A percentile compares a stretch with the other conserved stretches of the same genome.
Evolutionary conservation across 306 rosid genomes (phyloP).

Genomic region (Pterocarpus santalinus): DNA sequence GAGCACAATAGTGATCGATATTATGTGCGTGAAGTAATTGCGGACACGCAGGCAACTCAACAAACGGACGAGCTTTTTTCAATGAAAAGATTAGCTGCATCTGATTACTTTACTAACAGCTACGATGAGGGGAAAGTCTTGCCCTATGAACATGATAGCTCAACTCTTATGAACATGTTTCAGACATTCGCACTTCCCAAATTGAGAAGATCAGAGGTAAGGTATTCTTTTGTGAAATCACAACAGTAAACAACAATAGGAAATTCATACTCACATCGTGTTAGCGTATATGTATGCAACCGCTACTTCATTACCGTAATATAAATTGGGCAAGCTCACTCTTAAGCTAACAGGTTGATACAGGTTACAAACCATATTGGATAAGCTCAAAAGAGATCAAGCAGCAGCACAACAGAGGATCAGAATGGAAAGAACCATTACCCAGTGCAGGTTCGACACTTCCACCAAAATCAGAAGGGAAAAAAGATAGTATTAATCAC

Average conservation of each 20-base stretch:
- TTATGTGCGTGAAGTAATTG: conserved; percentile 15
- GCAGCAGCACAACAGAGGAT: neutral
- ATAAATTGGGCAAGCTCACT: conserved; percentile 20
- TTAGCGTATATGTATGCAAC: neutral
- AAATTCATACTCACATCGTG: neutral
- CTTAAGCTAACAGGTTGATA: conserved; percentile 44
- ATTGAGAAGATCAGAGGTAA: conserved; percentile 52
- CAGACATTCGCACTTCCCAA: conserved; percentile 47
- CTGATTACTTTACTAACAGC: conserved; percentile 14
- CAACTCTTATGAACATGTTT: conserved; percentile 40
- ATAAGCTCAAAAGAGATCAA: conserved; percentile 19
- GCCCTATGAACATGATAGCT: conserved; percentile 29
- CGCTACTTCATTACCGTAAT: neutral
- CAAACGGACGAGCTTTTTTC: conserved; percentile 16
- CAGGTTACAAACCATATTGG: conserved; percentile 40
- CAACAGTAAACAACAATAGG: neutral
- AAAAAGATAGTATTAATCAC: neutral
- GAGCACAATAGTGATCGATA: conserved; percentile 16
- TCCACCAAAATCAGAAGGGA: neutral
- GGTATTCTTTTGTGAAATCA: conserved; percentile 8
- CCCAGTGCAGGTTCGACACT: conserved; percentile 44
- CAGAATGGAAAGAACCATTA: conserved; percentile 33
- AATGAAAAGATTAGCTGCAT: conserved; percentile 14
- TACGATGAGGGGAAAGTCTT: conserved; percentile 34
- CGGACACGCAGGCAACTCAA: neutral